phyloP scores from a whole-genome alignment of 768 basidiomycete genomes.

The Panaeolus cyanescens region DNA sequence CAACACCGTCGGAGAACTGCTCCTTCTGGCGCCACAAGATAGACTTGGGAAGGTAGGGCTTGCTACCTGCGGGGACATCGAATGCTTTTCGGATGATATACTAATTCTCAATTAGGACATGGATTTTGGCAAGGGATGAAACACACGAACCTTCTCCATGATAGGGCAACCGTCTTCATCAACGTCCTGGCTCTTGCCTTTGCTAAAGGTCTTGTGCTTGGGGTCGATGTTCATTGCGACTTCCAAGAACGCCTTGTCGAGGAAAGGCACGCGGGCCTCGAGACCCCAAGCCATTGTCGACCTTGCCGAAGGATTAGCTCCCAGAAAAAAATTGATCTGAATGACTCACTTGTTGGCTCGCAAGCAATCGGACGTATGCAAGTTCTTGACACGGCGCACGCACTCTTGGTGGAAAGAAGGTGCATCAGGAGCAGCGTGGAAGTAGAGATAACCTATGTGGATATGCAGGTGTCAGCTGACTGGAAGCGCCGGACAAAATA shows the following conservation, averaged over 20 bases:
- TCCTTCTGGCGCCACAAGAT: constrained; percentile 99
- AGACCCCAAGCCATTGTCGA: constrained; percentile 99
- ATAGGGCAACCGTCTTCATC: constrained; percentile 87
- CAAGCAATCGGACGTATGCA: constrained; percentile 96
- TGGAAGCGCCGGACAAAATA: not conserved
- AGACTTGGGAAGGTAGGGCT: constrained; percentile 91
- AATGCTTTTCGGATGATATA: constrained; percentile 97
- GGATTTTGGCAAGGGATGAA: constrained; percentile 1
- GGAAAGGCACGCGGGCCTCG: constrained; percentile 97
- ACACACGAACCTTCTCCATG: constrained; percentile 88
- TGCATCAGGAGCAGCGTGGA: constrained; percentile 94
- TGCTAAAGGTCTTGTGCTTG: constrained; percentile 85
- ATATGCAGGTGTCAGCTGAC: not conserved
- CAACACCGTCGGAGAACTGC: constrained; percentile 98
- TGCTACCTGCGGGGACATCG: constrained; percentile 80
- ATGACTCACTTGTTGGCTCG: constrained; percentile 92
- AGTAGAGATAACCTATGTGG: constrained; percentile 89
- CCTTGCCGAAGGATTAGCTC: constrained; percentile 34
- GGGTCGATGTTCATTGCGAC: constrained; percentile 91
- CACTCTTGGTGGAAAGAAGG: constrained; percentile 93
- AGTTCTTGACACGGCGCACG: constrained; percentile 93
- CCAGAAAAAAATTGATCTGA: not conserved
- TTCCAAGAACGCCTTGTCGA: constrained; percentile 95
- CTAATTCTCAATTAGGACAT: constrained; percentile 36
- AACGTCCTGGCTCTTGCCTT: constrained; percentile 68